phyloP scores from a whole-genome alignment of 129 eudicot species.

The Centrapalus pauciflorus region DNA sequence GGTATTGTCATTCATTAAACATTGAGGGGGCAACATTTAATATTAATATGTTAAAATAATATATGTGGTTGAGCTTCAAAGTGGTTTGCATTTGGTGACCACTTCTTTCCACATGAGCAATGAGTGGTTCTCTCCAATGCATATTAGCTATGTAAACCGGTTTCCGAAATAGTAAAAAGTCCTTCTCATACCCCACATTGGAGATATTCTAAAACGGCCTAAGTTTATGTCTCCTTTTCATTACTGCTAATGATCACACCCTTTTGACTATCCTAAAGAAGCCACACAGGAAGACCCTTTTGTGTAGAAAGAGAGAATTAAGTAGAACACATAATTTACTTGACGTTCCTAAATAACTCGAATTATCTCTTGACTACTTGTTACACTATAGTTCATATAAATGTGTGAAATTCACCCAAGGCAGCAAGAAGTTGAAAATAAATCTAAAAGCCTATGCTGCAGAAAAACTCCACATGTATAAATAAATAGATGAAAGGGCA shows the following conservation, averaged over 20 bases:
- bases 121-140: too few species aligned
- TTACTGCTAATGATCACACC: background rate
- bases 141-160: too few species aligned
- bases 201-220: too few species aligned
- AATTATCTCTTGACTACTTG: background rate
- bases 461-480: background rate
- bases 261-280: background rate
- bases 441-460: background rate
- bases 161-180: too few species aligned
- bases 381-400: background rate
- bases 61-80: too few species aligned
- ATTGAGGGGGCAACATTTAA: too few species aligned
- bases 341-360: background rate
- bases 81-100: too few species aligned
- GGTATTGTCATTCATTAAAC: too few species aligned
- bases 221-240: background rate
- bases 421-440: background rate
- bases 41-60: too few species aligned
- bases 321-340: background rate
- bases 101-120: too few species aligned
- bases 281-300: background rate
- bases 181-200: too few species aligned
- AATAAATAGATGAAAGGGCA: background rate
- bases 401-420: background rate
- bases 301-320: background rate